phyloP scores from a whole-genome alignment of 2,329 filamentous ascomycete species.

The Diplodia mutila region DNA sequence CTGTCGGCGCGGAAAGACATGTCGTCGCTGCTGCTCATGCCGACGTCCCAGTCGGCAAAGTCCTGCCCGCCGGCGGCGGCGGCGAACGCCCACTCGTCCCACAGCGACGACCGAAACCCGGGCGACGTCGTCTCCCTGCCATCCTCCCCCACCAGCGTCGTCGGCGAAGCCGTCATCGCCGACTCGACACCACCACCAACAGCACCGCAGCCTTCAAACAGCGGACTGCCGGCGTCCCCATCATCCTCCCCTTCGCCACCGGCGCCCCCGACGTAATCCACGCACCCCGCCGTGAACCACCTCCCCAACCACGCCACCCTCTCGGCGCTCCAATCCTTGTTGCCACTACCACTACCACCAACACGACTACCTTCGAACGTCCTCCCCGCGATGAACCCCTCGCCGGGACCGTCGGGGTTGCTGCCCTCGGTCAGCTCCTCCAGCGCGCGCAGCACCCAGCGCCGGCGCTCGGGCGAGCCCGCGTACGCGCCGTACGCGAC shows the following conservation, averaged over 20 bases:
- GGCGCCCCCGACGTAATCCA: background rate
- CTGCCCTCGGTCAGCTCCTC: slow-evolving; percentile 4
- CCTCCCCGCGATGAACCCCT: background rate
- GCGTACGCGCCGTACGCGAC: slow-evolving; percentile 9
- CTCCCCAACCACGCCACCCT: slow-evolving; percentile 5
- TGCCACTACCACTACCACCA: background rate
- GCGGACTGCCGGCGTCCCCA: background rate
- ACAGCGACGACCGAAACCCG: background rate
- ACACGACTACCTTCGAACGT: background rate
- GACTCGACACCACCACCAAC: background rate
- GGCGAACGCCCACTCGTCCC: background rate
- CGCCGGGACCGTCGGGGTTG: background rate
- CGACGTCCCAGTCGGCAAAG: background rate
- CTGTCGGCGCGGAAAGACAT: background rate
- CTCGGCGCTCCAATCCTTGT: background rate
- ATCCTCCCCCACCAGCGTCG: too few relatives aligned
- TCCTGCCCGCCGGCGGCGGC: background rate
- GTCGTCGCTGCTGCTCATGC: too few relatives aligned
- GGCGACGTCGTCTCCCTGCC: background rate
- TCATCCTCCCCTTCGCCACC: background rate
- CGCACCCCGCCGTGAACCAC: slow-evolving; percentile 15
- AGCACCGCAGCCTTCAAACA: background rate
- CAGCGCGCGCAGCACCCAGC: slow-evolving; percentile 1
- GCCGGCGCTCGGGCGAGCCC: background rate
- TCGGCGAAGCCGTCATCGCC: background rate